These are phyloP conservation scores for Solanum microdontum DNA, from an alignment of 257 asterid genomes.

Conservation along the genomic window DNA sequence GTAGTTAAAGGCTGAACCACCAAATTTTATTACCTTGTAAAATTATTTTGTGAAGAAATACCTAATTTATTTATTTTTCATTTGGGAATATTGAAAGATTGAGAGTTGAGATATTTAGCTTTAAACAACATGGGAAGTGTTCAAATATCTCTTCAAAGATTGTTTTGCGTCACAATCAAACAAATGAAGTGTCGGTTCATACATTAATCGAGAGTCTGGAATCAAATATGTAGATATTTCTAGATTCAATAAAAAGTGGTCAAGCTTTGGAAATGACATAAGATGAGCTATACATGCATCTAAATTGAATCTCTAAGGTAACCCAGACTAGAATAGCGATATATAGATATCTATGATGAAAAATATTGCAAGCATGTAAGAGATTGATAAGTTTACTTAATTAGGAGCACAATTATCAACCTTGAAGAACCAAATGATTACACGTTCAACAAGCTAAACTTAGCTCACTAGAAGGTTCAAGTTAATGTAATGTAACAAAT, in stretches of 20 bases:
- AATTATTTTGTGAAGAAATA: too few species aligned
- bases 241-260: background rate
- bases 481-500: background rate
- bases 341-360: background rate
- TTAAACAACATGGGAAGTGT: background rate
- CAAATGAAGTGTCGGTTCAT: background rate
- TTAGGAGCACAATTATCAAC: background rate
- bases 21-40: background rate
- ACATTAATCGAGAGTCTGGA: background rate
- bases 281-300: background rate
- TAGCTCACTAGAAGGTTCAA: background rate
- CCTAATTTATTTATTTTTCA: background rate
- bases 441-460: background rate
- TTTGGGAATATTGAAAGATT: background rate
- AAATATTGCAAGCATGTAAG: background rate
- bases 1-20: background rate
- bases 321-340: background rate
- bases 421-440: background rate
- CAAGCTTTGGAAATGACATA: background rate
- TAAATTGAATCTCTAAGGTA: background rate
- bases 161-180: background rate
- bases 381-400: background rate
- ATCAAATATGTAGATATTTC: background rate
- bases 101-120: background rate
- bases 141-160: background rate